Evolutionary conservation across 306 rosid genomes (phyloP).

Genomic region (Elaeagnus macrophylla): DNA sequence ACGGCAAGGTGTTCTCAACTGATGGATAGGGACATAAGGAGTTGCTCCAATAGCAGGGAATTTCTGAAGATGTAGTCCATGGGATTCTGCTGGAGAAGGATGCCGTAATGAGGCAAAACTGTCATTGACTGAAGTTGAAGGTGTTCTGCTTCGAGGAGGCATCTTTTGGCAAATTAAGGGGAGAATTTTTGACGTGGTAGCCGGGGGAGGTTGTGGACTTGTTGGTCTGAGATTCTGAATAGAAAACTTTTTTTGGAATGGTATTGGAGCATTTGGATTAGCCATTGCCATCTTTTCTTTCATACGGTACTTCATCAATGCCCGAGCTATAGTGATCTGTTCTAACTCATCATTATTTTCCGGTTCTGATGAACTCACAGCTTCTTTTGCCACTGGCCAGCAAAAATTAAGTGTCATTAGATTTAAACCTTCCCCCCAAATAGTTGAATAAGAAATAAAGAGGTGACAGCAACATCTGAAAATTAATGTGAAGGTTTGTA

Average conservation of each 20-base stretch:
- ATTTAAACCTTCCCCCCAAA: slow-evolving; percentile 2
- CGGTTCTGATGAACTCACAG: slow-evolving; percentile 75
- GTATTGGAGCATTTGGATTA: slow-evolving; percentile 57
- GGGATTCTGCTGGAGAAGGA: slow-evolving; percentile 30
- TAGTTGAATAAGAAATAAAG: too few relatives aligned
- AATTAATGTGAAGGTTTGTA: too few relatives aligned
- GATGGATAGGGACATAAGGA: slow-evolving; percentile 81
- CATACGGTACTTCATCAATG: slow-evolving; percentile 59
- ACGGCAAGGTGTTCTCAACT: slow-evolving; percentile 69
- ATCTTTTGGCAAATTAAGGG: slow-evolving; percentile 73
- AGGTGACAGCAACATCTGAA: too few relatives aligned
- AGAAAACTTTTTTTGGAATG: slow-evolving; percentile 63
- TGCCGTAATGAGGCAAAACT: not conserved
- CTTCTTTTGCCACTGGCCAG: slow-evolving; percentile 78
- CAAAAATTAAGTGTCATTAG: slow-evolving; percentile 20
- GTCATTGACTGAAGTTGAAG: slow-evolving; percentile 30
- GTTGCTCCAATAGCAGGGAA: slow-evolving; percentile 74
- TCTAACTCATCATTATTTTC: slow-evolving; percentile 85
- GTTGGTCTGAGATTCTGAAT: slow-evolving; percentile 69
- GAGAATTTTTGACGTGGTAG: slow-evolving; percentile 76
- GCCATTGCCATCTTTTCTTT: slow-evolving; percentile 73
- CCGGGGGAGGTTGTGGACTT: slow-evolving; percentile 69
- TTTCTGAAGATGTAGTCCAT: slow-evolving; percentile 41
- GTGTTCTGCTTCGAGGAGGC: slow-evolving; percentile 40
- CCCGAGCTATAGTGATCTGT: slow-evolving; percentile 90